Evolutionary conservation across 495 filamentous ascomycete genomes (phyloP), one percentile per base, ranked within the genome.

Genomic region (Aspergillus campestris): DNA sequence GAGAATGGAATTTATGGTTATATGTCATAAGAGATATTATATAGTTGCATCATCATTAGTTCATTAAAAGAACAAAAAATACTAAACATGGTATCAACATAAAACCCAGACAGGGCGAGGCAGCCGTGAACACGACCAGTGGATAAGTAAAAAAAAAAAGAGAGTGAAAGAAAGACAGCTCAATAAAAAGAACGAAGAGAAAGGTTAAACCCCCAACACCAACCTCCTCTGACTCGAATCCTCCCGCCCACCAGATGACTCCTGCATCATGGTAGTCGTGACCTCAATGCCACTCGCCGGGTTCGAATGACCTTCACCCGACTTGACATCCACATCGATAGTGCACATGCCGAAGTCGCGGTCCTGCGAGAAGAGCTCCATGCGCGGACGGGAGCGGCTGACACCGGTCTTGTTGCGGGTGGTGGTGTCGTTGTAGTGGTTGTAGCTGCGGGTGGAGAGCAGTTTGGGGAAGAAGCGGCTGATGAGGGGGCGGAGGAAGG

Each of bases 401-500:
- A 53, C 57, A 2, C 32, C 44, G 28, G 55, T 61, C 6, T 42
- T 42, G 31, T 59, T 55, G 12, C 44, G 30, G 6, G 49, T 57
- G 18, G 18, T 24, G 18, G 18, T 24, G 18, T 4, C 4, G 18
- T 24, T 24, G 38, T 60, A 53, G 11, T 48, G 56, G 35, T 57
- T 58, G 40, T 58, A 54, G 52, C 60, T 61, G 46, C 60, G 49
- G 7, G 56, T 63, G 1, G 61, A 63, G 18, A 89, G 67, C 55
- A 90, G 73, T 32, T 72, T 69, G 14, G 89, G 89, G 43, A 89
- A 72, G 43, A 89, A 76, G 15, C 73, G 72, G 38, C 82, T 80
- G 53, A 87, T 75, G n/a, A 95, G 67, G 8, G 89, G 89, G 46
- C 91, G 91, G 33, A 94, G 66, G 14, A 84, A 89, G 10, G 89